These are phyloP conservation scores for Umbellularia californica DNA, from an alignment of 164 flowering plant genomes.

Conservation along the genomic window DNA sequence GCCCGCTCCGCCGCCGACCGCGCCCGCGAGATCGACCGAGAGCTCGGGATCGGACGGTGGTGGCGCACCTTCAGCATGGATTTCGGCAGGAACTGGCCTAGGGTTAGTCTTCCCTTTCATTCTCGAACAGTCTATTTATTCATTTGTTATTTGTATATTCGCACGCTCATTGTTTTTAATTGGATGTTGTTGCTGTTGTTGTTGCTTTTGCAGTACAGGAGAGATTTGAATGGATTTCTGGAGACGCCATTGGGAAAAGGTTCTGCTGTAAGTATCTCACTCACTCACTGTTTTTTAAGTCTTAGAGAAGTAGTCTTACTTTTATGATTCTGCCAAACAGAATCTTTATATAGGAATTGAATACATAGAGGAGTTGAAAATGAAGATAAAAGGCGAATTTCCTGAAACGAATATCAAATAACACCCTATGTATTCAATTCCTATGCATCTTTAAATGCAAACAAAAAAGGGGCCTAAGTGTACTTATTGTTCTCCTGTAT, in stretches of 20 bases:
- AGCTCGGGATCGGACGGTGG: conserved; percentile 46
- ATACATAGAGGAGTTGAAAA: background rate
- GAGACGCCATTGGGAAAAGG: conserved; percentile 75
- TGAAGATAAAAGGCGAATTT: too few species aligned
- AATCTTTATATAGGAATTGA: background rate
- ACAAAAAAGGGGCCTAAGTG: too few species aligned
- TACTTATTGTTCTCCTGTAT: too few species aligned
- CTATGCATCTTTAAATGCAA: too few species aligned
- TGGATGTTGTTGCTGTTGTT: background rate
- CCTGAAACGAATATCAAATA: too few species aligned
- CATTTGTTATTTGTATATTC: too few species aligned
- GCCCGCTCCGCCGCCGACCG: conserved; percentile 46
- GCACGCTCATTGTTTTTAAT: background rate
- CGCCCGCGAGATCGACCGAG: conserved; percentile 69
- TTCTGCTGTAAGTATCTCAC: conserved; percentile 50
- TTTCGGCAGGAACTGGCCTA: conserved; percentile 68
- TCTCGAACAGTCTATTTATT: background rate
- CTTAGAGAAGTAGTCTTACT: too few species aligned
- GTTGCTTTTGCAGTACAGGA: conserved; percentile 69
- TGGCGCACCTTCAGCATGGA: conserved; percentile 62
- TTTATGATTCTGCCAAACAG: background rate
- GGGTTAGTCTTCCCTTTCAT: conserved; percentile 43
- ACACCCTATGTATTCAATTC: too few species aligned
- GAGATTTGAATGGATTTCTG: conserved; percentile 59
- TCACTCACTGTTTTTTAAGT: background rate